A percentile compares a stretch with the other conserved stretches of the same genome.
These are phyloP conservation scores for Aegilops sharonensis DNA, from an alignment of 176 grass and related monocot genomes.

Conservation along the genomic window DNA sequence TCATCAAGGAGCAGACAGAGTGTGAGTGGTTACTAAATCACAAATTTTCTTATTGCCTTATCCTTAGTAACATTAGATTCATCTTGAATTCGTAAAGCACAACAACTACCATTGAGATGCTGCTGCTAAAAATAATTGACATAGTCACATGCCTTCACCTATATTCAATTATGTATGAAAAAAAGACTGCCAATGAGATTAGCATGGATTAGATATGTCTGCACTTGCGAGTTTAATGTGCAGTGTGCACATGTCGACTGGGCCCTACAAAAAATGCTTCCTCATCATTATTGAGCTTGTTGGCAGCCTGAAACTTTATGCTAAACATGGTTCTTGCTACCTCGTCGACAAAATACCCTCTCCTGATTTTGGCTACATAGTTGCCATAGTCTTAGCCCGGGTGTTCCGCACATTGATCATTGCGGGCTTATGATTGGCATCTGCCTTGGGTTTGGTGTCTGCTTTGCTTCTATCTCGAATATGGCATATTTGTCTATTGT, in stretches of 20 bases:
- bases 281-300: background rate
- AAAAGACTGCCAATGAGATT: background rate
- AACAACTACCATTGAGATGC: background rate
- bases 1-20: slow-evolving; percentile 39
- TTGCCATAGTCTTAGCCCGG: background rate
- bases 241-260: background rate
- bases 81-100: slow-evolving; percentile 3
- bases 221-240: background rate
- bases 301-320: background rate
- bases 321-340: background rate
- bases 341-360: background rate
- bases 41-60: background rate
- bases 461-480: background rate
- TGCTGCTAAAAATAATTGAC: background rate
- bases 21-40: slow-evolving; percentile 47
- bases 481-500: too few relatives aligned
- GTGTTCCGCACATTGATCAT: background rate
- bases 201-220: background rate
- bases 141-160: background rate
- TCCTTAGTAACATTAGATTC: slow-evolving; percentile 4
- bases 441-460: background rate
- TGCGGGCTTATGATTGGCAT: background rate
- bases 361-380: background rate
- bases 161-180: background rate
- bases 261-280: background rate